phyloP scores from a whole-genome alignment of 1,284 basidiomycete genomes.

The Pholiota adiposa region DNA sequence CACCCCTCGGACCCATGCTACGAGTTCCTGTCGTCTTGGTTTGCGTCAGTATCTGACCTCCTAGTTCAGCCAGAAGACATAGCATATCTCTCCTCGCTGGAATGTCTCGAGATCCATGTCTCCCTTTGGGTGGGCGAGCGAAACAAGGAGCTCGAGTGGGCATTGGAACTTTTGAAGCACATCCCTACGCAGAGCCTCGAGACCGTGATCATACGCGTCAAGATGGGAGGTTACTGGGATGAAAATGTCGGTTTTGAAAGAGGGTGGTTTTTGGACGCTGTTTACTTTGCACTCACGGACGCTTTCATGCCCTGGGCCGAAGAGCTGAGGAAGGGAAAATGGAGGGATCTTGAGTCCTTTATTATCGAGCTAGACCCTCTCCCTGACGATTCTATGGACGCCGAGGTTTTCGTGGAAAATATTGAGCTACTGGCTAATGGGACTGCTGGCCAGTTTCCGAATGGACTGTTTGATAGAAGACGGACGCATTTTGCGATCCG shows the following conservation, averaged over 20 bases:
- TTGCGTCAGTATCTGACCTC: neutral
- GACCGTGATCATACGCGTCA: neutral
- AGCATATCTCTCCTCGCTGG: neutral
- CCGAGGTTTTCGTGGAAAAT: too few species aligned
- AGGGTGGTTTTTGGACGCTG: too few species aligned
- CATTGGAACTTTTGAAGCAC: neutral
- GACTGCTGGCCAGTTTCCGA: too few species aligned
- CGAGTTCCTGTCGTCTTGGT: neutral
- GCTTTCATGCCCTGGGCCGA: neutral
- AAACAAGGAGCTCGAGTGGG: neutral
- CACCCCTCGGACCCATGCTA: too few species aligned
- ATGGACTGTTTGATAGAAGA: too few species aligned
- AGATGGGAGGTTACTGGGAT: neutral
- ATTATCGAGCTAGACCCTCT: neutral
- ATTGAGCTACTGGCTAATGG: too few species aligned
- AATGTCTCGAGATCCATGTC: neutral
- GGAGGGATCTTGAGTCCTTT: neutral
- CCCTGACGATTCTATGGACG: too few species aligned
- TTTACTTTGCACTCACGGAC: neutral
- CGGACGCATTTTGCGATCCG: too few species aligned
- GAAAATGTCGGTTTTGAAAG: neutral
- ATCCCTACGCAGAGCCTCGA: neutral
- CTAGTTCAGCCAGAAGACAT: neutral
- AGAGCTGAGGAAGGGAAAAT: neutral
- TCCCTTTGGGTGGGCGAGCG: neutral